Percentiles rank a stretch among this genome's conserved stretches.
These are phyloP conservation scores for Geotrichum klebahnii DNA, from an alignment of 1,139 yeast genomes.

Conservation along the genomic window DNA sequence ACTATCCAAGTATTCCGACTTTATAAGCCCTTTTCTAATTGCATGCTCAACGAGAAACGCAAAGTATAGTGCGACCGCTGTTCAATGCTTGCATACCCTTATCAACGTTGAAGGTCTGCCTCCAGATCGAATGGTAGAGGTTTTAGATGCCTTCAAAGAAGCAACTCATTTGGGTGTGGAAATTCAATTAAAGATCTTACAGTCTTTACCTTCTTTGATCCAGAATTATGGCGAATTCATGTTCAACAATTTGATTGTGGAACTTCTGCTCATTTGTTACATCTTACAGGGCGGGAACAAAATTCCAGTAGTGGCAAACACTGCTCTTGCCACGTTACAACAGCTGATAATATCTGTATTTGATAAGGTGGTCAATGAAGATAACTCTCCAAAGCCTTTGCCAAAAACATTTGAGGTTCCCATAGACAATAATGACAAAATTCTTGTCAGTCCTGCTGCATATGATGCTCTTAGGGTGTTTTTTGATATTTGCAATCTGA, in stretches of 20 bases:
- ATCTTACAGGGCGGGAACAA: conserved; percentile 65
- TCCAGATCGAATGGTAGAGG: conserved; percentile 47
- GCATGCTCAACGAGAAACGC: conserved; percentile 74
- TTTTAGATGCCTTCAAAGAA: conserved; percentile 64
- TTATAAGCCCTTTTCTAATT: conserved; percentile 64
- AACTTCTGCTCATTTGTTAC: conserved; percentile 65
- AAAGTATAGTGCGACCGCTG: conserved; percentile 65
- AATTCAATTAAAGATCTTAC: conserved; percentile 81
- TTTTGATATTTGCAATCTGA: conserved; percentile 63
- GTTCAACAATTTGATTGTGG: conserved; percentile 54
- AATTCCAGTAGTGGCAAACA: conserved; percentile 74
- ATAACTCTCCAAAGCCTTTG: conserved; percentile 33
- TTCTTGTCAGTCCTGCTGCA: conserved; percentile 51
- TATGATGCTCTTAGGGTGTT: conserved; percentile 68
- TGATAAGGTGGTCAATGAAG: conserved; percentile 54
- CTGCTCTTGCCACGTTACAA: conserved; percentile 89
- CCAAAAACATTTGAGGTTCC: conserved; percentile 27
- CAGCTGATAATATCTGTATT: conserved; percentile 74
- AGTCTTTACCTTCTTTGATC: conserved; percentile 70
- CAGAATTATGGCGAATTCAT: conserved; percentile 57
- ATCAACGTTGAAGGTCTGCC: conserved; percentile 53
- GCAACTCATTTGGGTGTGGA: conserved; percentile 76
- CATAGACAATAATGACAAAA: conserved; percentile 46
- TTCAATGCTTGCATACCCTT: conserved; percentile 63
- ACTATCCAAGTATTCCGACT: conserved; percentile 46